These are phyloP conservation scores for Suillus decipiens DNA, from an alignment of 768 basidiomycete species.

Conservation along the genomic window DNA sequence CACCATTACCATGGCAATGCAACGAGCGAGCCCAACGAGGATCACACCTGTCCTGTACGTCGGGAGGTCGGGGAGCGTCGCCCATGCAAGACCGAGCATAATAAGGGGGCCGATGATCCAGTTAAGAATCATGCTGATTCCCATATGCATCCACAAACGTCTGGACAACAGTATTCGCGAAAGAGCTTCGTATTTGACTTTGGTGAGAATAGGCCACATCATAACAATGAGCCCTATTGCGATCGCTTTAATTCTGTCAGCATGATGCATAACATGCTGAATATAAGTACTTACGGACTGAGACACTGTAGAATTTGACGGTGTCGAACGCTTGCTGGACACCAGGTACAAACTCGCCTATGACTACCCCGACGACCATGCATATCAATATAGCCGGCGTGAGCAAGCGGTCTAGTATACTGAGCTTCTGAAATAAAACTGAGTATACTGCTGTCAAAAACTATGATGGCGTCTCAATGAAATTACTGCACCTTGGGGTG, in stretches of 20 bases:
- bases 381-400: conserved; percentile 65
- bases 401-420: conserved; percentile 59
- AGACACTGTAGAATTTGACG: conserved; percentile 66
- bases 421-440: conserved; percentile 45
- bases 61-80: conserved; percentile 77
- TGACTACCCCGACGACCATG: conserved; percentile 77
- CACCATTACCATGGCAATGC: conserved; percentile 71
- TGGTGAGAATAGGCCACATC: conserved; percentile 85
- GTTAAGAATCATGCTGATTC: conserved; percentile 68
- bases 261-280: neutral
- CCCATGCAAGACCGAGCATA: conserved; percentile 88
- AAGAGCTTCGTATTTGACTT: conserved; percentile 76
- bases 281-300: conserved; percentile 58
- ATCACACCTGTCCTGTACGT: conserved; percentile 79
- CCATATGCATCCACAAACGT: conserved; percentile 66
- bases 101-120: conserved; percentile 82
- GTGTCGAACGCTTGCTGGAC: conserved; percentile 66
- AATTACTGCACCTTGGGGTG: conserved; percentile 5
- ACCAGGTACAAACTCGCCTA: conserved; percentile 65
- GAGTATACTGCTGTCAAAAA: neutral
- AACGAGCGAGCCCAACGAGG: conserved; percentile 59
- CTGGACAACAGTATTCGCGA: conserved; percentile 54
- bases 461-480: neutral
- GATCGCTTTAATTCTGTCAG: conserved; percentile 53
- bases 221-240: conserved; percentile 81